Evolutionary conservation across 257 asterid genomes (phyloP).

Genomic region (Scutellaria galericulata): DNA sequence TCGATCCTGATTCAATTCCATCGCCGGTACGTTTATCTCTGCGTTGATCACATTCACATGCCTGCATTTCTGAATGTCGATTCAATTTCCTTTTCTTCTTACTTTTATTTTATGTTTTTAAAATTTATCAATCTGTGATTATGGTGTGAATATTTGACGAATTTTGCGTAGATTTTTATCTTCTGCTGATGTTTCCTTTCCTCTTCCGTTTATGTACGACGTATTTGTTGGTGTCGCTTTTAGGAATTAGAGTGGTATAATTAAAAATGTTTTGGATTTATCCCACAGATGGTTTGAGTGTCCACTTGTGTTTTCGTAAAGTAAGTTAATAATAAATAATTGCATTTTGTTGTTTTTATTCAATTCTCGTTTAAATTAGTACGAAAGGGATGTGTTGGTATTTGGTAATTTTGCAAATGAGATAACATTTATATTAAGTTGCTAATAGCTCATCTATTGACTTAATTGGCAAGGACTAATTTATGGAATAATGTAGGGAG

Average conservation of each 20-base stretch:
- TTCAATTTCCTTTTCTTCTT: background rate
- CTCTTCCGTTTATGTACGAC: background rate
- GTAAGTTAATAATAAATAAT: background rate
- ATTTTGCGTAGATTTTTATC: background rate
- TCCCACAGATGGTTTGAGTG: background rate
- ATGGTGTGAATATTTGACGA: background rate
- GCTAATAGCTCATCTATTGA: background rate
- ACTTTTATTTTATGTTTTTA: background rate
- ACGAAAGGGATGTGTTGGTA: background rate
- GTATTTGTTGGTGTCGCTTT: constrained; percentile 9
- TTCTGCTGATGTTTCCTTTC: constrained; percentile 1
- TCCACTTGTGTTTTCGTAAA: background rate
- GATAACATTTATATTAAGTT: background rate
- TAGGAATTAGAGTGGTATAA: background rate
- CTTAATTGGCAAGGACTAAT: constrained; percentile 3
- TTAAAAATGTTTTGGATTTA: constrained; percentile 12
- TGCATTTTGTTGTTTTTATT: background rate
- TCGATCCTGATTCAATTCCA: constrained; percentile 32
- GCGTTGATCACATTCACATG: background rate
- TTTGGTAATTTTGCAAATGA: background rate
- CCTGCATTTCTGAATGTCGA: background rate
- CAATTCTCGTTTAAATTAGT: background rate
- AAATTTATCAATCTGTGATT: background rate
- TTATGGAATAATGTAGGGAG: constrained; percentile 6
- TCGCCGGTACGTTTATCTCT: constrained; percentile 35